Base-by-base conservation (phyloP, 1,139 yeast species). In the Yamadazyma jaroonii region DNA sequence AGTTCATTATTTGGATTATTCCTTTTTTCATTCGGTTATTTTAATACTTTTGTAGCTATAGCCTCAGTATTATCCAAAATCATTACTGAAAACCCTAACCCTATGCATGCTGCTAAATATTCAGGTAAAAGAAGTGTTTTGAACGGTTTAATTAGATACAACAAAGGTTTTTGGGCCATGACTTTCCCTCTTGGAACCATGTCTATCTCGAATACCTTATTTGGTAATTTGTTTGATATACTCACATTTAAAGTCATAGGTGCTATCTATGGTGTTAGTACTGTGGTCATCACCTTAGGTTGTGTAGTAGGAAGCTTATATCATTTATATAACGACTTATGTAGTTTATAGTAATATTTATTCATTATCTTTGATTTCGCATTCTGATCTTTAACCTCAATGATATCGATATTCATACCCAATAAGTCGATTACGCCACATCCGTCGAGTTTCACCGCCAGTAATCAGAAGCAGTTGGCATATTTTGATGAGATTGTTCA, bases 111-210 rank as follows among this genome's bases (percentile, higher is more conserved):
- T 12, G 50, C 52, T 29, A 45, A 47, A 4, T 46, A 47, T 17
- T 52, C 44, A 6, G 42, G 40, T 2, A 44, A 42, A 41, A 49
- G 41, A 34, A 39, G 40, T 23, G 12, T 29, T 3, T 52, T 54
- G 34, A 44, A 49, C 25, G 72, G 74, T 1, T 47, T 56, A 11
- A 54, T 72, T 22, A 52, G 52, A 33, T 86, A 80, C 65, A 69
- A 73, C 41, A 73, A 74, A 46, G 78, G 81, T 0, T 86, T 84
- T 74, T 88, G 96, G 95, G 80, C 89, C 23, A 77, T 85, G 70
- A 84, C 96, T 44, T 89, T 89, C 80, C 96, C 96, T 2, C 54
- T 87, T 48, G 96, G 96, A 3, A 87, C 96, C 0, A 81, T 85
- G 82, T 67, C 83, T 0, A 59, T 84, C 14, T 77, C 87, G 3